Percentiles rank a stretch among this genome's conserved stretches.
These are phyloP conservation scores for Lipomyces japonicus DNA, from an alignment of 805 yeast genomes.

Conservation along the genomic window DNA sequence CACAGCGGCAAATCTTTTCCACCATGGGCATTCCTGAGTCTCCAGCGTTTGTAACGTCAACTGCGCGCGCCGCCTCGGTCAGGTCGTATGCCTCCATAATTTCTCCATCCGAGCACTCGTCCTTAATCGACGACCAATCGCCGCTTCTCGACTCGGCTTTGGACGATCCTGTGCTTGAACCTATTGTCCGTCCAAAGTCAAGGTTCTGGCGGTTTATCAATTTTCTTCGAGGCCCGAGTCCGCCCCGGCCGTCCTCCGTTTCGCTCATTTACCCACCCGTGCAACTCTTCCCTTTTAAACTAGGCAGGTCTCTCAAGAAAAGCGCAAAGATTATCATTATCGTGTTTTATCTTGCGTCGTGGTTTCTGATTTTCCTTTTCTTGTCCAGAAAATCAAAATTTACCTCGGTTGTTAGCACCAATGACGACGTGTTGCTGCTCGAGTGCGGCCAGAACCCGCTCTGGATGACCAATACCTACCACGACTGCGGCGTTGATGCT, in stretches of 20 bases:
- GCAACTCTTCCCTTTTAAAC: constrained; percentile 26
- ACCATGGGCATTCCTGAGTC: constrained; percentile 21
- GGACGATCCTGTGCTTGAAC: constrained; percentile 14
- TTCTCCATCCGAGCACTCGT: constrained; percentile 16
- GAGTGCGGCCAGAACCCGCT: constrained; percentile 28
- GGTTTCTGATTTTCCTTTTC: constrained; percentile 28
- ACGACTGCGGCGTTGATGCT: constrained; percentile 71
- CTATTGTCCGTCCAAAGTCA: constrained; percentile 23
- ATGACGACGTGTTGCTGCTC: constrained; percentile 22
- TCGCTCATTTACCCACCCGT: constrained; percentile 24
- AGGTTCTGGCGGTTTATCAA: constrained; percentile 22
- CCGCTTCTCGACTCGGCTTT: constrained; percentile 21
- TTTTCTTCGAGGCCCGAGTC: constrained; percentile 27
- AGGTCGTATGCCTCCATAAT: constrained; percentile 27
- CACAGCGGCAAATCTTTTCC: neutral
- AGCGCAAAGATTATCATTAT: constrained; percentile 18
- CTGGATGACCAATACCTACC: constrained; percentile 32
- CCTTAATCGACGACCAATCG: constrained; percentile 18
- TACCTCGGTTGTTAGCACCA: constrained; percentile 19
- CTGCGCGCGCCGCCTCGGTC: constrained; percentile 9
- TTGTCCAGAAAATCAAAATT: constrained; percentile 28
- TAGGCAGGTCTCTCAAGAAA: constrained; percentile 22
- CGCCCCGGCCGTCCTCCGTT: constrained; percentile 25
- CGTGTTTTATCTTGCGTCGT: constrained; percentile 21
- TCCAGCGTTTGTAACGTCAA: constrained; percentile 1